Evolutionary conservation across 148 eudicot species (phyloP).

Genomic region (Selenicereus undatus): DNA sequence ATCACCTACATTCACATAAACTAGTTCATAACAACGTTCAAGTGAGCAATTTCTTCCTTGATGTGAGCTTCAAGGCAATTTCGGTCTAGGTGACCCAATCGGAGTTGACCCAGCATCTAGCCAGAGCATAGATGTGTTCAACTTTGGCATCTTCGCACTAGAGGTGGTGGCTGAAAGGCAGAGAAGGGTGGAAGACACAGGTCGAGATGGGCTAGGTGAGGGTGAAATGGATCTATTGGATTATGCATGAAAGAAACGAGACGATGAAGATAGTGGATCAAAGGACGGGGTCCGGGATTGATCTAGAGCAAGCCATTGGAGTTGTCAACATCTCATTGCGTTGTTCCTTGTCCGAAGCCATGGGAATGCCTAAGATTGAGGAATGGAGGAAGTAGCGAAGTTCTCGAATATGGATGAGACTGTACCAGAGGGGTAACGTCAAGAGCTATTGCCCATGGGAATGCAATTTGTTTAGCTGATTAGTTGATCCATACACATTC

Average conservation of each 20-base stretch:
- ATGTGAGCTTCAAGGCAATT: constrained; percentile 74
- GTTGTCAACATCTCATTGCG: constrained; percentile 57
- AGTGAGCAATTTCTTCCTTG: constrained; percentile 60
- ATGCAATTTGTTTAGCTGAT: too few species aligned
- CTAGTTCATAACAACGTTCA: constrained; percentile 72
- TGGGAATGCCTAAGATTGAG: constrained; percentile 71
- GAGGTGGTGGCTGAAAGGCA: constrained; percentile 61
- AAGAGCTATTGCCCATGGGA: background rate
- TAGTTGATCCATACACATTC: too few species aligned
- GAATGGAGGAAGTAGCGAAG: constrained; percentile 48
- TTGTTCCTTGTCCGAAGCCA: constrained; percentile 63
- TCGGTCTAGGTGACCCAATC: constrained; percentile 51
- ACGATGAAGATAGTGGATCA: constrained; percentile 51
- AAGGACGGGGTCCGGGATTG: constrained; percentile 56
- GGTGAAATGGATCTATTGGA: constrained; percentile 52
- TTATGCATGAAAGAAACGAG: constrained; percentile 50
- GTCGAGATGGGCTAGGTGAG: background rate
- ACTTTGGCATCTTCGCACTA: constrained; percentile 53
- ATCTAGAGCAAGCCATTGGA: constrained; percentile 51
- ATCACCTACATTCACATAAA: constrained; percentile 51
- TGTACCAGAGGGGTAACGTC: constrained; percentile 22
- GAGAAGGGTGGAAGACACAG: constrained; percentile 28
- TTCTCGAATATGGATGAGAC: constrained; percentile 35
- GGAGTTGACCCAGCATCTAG: constrained; percentile 49
- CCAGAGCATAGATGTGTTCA: constrained; percentile 56